Conservation (phyloP, 78 protist genomes). For the Acrasis kona region DNA sequence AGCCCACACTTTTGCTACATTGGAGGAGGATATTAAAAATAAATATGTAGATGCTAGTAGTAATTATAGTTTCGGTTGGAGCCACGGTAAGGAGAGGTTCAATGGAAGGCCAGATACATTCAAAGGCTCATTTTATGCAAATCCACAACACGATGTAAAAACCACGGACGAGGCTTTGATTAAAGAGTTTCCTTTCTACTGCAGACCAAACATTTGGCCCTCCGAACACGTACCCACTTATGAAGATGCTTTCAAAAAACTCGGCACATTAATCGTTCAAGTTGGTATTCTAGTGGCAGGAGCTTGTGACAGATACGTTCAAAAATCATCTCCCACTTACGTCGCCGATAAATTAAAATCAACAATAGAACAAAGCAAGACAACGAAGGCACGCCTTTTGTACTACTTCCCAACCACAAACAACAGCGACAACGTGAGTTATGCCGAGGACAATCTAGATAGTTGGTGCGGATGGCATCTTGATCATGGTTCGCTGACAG, state of each 20-base stretch:
- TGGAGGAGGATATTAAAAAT: background rate
- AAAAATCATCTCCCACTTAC: background rate
- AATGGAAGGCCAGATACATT: constrained; percentile 12
- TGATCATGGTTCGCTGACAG: constrained; percentile 40
- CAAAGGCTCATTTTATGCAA: constrained; percentile 24
- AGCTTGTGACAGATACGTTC: constrained; percentile 14
- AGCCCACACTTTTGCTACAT: constrained; percentile 9
- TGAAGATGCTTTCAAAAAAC: constrained; percentile 8
- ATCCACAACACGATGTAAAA: background rate
- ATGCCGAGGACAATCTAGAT: constrained; percentile 1
- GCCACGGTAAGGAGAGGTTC: constrained; percentile 1
- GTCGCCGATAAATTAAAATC: background rate
- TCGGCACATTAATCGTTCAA: background rate
- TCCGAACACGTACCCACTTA: background rate
- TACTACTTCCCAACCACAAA: constrained; percentile 22
- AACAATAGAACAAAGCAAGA: background rate
- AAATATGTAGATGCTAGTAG: constrained; percentile 11
- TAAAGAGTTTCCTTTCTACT: constrained; percentile 17
- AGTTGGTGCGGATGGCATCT: constrained; percentile 41
- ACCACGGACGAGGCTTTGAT: constrained; percentile 4
- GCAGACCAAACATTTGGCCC: constrained; percentile 4
- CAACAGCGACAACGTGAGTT: background rate
- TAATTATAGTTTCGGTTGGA: background rate
- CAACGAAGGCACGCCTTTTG: constrained; percentile 18
- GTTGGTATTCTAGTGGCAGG: constrained; percentile 4